Conservation (phyloP, 192 early-diverging fungal species). For the Paraglomus brasilianum region DNA sequence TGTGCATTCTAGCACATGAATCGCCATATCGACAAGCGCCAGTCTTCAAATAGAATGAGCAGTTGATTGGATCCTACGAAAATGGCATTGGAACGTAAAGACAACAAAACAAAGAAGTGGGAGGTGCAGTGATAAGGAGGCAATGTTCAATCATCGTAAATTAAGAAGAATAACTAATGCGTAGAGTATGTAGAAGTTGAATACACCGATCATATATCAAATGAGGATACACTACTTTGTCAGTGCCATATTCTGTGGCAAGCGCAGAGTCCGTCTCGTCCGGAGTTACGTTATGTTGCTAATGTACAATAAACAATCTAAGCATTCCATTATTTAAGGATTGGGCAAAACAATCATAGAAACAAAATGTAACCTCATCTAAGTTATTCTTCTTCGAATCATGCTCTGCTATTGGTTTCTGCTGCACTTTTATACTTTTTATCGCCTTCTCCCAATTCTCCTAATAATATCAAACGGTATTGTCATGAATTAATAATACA, state of each 20-base stretch:
- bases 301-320: background rate
- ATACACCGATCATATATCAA: background rate
- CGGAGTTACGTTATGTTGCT: background rate
- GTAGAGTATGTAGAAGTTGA: background rate
- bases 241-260: slow-evolving; percentile 26
- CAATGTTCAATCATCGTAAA: background rate
- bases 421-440: slow-evolving; percentile 26
- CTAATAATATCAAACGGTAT: background rate
- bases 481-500: background rate
- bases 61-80: slow-evolving; percentile 32
- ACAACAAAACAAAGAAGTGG: slow-evolving; percentile 8
- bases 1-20: slow-evolving; percentile 34
- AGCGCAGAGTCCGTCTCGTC: background rate
- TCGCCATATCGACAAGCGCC: slow-evolving; percentile 43
- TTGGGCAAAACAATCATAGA: background rate
- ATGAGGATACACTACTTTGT: slow-evolving; percentile 34
- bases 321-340: background rate
- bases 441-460: slow-evolving; percentile 35
- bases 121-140: background rate
- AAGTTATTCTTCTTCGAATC: background rate
- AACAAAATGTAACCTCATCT: background rate
- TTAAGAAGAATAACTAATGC: background rate
- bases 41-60: slow-evolving; percentile 44
- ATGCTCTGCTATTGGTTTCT: background rate
- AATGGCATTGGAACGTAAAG: background rate